Base-by-base conservation (phyloP, 306 rosid species). In the Sicyos edulis region DNA sequence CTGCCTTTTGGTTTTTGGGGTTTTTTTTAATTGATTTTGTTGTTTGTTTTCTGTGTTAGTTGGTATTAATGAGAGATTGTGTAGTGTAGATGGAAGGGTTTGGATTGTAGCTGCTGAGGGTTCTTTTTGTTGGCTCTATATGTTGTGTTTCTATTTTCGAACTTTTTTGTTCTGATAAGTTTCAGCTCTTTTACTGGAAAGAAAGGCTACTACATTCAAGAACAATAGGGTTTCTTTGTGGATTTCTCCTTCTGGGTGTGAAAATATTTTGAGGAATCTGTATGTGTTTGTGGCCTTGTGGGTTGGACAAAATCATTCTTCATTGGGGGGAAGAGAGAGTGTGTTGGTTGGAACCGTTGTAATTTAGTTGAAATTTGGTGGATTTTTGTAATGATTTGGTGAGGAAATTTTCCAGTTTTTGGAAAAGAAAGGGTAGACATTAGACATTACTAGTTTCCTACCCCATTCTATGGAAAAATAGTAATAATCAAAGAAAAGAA, bases 281-380 rank as follows among this genome's bases (percentile, higher is more conserved):
- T 42, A 1, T 17, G 51, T 10, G 1, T 11, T 10, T 19, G 42
- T 65, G n/a, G 11, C 71, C 32, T 9, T 44, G 19, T 44, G 26
- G 17, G 53, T 66, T 66, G 54, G 71, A 66, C 32, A 19, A 42
- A 17, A 20, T 10, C 24, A 10, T 45, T 44, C 26, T 66, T 66
- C 37, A 17, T 11, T 44, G 12, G 51, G 37, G 49, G 29, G 3
- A 3, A 20, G 70, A 66, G 52, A 42, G 34, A 44, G 54, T 0
- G 54, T 0, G 17, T 64, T 66, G 37, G 71, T 66, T 66, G 71
- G 34, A 66, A 10, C 71, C 37, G 54, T 66, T 66, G 71, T 54
- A 44, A 5, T 40, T 44, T 66, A 6, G 71, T 66, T 66, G 71
- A 45, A 20, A 45, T 66, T 66, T 66, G 71, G 71, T 66, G 52